A percentile compares a stretch with the other conserved stretches of the same genome.
These are phyloP conservation scores for Ochetophila trinervis DNA, from an alignment of 306 rosid genomes.

Conservation along the genomic window DNA sequence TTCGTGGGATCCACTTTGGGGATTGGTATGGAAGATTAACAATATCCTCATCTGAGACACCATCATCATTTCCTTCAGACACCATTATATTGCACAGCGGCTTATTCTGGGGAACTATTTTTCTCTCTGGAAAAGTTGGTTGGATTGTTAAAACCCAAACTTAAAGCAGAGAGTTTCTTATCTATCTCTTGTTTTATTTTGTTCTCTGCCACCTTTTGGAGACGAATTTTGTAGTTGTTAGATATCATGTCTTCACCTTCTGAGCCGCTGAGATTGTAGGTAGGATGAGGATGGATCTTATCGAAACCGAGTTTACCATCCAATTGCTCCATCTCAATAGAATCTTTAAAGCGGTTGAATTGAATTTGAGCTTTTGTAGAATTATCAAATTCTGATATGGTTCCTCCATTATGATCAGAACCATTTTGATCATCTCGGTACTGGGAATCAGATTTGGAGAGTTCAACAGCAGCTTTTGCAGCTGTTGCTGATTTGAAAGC, in stretches of 20 bases:
- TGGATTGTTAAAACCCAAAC: background rate
- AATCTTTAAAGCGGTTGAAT: slow-evolving; percentile 6
- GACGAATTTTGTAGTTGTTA: slow-evolving; percentile 2
- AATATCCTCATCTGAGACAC: slow-evolving; percentile 24
- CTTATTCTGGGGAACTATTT: background rate
- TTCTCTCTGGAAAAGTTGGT: background rate
- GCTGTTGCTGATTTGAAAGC: slow-evolving; percentile 31
- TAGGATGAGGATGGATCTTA: slow-evolving; percentile 12
- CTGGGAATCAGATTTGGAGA: slow-evolving; percentile 14
- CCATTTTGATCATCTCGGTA: slow-evolving; percentile 5
- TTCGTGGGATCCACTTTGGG: slow-evolving; percentile 28
- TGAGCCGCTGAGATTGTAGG: slow-evolving; percentile 16
- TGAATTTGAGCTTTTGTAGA: background rate
- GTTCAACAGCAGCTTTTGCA: slow-evolving; percentile 26
- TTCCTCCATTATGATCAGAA: slow-evolving; percentile 14
- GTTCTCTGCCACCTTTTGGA: slow-evolving; percentile 11
- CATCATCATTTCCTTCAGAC: background rate
- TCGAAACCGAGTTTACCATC: slow-evolving; percentile 2
- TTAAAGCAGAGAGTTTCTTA: slow-evolving; percentile 27
- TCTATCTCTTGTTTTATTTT: slow-evolving; percentile 19
- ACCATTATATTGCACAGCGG: background rate
- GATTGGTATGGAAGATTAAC: slow-evolving; percentile 24
- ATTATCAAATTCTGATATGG: background rate
- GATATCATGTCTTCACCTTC: slow-evolving; percentile 3
- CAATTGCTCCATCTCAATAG: slow-evolving; percentile 10